Evolutionary conservation across 202 grass and related monocot species (phyloP).

Genomic region (Sporobolus alterniflorus): DNA sequence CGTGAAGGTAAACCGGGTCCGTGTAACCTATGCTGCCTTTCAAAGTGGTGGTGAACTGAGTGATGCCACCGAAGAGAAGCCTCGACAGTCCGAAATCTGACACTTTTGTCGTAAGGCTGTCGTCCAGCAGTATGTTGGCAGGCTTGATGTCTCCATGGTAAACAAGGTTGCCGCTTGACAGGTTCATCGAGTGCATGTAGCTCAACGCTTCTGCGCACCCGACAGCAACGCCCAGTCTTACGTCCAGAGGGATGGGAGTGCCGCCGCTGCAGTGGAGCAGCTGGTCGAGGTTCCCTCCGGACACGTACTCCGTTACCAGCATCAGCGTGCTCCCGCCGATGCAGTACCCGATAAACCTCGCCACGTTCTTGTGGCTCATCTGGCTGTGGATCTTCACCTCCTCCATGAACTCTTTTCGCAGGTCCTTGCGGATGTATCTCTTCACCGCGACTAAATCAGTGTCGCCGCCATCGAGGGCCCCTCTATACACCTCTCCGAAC

Average conservation of each 20-base stretch:
- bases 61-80: slow-evolving; percentile 43
- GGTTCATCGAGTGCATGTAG: slow-evolving; percentile 46
- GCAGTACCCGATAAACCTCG: slow-evolving; percentile 11
- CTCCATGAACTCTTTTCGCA: slow-evolving; percentile 12
- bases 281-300: slow-evolving; percentile 27
- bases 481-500: slow-evolving; percentile 14
- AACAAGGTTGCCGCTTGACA: slow-evolving; percentile 22
- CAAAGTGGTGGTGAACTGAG: slow-evolving; percentile 14
- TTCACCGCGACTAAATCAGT: slow-evolving; percentile 22
- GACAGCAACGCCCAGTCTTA: slow-evolving; percentile 33
- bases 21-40: slow-evolving; percentile 49
- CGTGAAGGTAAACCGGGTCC: slow-evolving; percentile 43
- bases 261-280: slow-evolving; percentile 17
- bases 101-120: slow-evolving; percentile 41
- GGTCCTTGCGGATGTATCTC: background rate
- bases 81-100: slow-evolving; percentile 37
- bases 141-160: slow-evolving; percentile 68
- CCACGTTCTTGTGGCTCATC: slow-evolving; percentile 11
- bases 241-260: slow-evolving; percentile 23
- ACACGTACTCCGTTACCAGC: slow-evolving; percentile 33
- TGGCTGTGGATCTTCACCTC: slow-evolving; percentile 5
- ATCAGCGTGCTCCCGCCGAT: background rate
- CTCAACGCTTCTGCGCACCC: slow-evolving; percentile 42
- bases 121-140: slow-evolving; percentile 59
- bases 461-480: background rate